Evolutionary conservation across 2,329 filamentous ascomycete species (phyloP), one percentile per base, ranked within the genome.

Genomic region (Nigrograna mackinnonii): DNA sequence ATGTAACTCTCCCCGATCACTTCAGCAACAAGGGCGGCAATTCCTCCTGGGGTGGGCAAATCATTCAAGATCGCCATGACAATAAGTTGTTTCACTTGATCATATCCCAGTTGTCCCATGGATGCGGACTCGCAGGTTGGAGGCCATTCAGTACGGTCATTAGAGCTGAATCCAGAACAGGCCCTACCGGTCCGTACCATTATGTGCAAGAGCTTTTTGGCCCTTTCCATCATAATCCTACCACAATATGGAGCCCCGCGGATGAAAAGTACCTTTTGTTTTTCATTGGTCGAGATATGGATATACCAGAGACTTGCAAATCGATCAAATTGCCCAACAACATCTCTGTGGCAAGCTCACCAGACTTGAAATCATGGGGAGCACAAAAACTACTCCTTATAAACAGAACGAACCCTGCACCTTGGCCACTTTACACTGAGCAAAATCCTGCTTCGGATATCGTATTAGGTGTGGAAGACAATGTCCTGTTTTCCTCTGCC

Each of bases 1-100:
- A 44, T 31, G 44, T 37, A 32, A 53, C 41, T 6, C 32, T 41
- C 5, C 46, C 54, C 1, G 39, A 26, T 12, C 45, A 54, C 40
- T 50, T 47, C 38, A 49, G 40, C 19, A 43, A 32, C 11, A 43
- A 43, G 13, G 57, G 53, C 2, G 64, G 68, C 13, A 74, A 71
- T 35, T 75, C 75, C 0, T 77, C 74, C 0, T 78, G 75, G 76
- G 73, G 75, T 12, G 72, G 71, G 0, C 67, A 68, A 11, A 74
- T 78, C 22, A 39, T 78, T 0, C 72, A 71, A 28, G 76, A 78
- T 37, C 70, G 58, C 0, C 13, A 52, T 0, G 62, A 76, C 12
- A 47, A 48, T 1, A 39, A 41, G 0, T 57, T 76, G 1, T 75
- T 77, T 37, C 75, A 78, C 38, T 67, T 79, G 0, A 60, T 78